These are phyloP conservation scores for Zea luxurians DNA, from an alignment of 176 grass and related monocot genomes.

Conservation along the genomic window DNA sequence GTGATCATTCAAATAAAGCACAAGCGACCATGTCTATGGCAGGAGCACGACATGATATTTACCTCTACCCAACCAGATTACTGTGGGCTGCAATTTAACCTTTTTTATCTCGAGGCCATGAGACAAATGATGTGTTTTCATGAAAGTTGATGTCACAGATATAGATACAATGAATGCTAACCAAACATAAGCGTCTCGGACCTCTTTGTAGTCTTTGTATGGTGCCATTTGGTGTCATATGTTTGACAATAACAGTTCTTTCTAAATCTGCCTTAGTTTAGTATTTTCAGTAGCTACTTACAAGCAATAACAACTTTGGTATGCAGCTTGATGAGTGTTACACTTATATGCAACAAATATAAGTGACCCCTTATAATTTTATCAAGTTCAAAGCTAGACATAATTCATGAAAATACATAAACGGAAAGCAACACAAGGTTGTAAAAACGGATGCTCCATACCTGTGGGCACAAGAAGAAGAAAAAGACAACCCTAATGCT, in stretches of 20 bases:
- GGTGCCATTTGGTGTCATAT: background rate
- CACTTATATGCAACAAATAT: constrained; percentile 1
- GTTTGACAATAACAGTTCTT: background rate
- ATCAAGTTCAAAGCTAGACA: no score
- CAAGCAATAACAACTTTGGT: background rate
- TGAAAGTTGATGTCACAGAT: background rate
- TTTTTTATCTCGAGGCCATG: constrained; percentile 1
- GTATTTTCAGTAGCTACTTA: background rate
- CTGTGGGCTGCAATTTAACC: background rate
- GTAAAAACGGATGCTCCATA: no score
- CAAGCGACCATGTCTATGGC: background rate
- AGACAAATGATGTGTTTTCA: background rate
- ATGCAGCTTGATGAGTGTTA: background rate
- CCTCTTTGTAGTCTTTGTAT: background rate
- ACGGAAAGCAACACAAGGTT: no score
- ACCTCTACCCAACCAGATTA: background rate
- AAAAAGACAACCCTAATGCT: no score
- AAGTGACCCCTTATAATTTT: background rate
- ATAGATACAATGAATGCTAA: background rate
- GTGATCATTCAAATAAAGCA: background rate
- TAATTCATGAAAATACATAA: no score
- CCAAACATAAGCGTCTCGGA: background rate
- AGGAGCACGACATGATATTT: background rate
- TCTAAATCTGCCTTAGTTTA: background rate
- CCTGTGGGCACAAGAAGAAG: no score